A percentile compares a stretch with the other conserved stretches of the same genome.
phyloP scores from a whole-genome alignment of 192 early-diverging fungal species.

The Rhizoclosmatium globosum region DNA sequence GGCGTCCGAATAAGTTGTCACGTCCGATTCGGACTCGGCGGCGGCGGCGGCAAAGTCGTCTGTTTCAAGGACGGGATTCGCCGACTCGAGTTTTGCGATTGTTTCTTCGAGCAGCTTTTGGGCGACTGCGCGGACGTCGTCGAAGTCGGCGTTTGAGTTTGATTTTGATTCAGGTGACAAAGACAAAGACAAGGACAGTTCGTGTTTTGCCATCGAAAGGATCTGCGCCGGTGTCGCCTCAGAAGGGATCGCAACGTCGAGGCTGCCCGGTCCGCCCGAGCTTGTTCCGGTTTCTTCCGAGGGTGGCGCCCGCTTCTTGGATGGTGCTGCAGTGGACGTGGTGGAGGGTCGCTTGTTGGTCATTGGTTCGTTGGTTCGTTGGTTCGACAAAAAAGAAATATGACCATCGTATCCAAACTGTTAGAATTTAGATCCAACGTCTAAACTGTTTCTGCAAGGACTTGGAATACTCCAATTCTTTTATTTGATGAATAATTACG shows the following conservation, averaged over 20 bases:
- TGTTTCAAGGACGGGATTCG: not conserved
- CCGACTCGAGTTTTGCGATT: not conserved
- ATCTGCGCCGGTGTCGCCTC: not conserved
- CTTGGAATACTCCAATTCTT: too few species aligned
- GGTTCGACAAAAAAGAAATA: not conserved
- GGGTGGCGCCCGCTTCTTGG: not conserved
- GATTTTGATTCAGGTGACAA: not conserved
- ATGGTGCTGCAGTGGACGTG: not conserved
- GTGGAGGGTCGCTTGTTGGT: not conserved
- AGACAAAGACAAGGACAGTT: not conserved
- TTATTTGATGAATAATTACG: too few species aligned
- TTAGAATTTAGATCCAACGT: too few species aligned
- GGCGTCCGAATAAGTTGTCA: not conserved
- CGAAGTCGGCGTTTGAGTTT: not conserved
- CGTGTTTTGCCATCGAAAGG: not conserved
- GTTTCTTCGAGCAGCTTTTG: slow-evolving; percentile 7
- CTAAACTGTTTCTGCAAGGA: too few species aligned
- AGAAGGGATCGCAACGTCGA: slow-evolving; percentile 17
- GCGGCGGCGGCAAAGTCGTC: not conserved
- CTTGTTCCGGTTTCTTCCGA: too few species aligned
- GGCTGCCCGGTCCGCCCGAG: not conserved
- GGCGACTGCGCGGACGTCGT: slow-evolving; percentile 17
- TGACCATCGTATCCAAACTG: not conserved
- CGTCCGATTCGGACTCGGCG: not conserved
- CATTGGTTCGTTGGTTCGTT: not conserved